Base-by-base conservation (phyloP, 2,329 filamentous ascomycete genomes). In the Arachnomyces sp. region DNA sequence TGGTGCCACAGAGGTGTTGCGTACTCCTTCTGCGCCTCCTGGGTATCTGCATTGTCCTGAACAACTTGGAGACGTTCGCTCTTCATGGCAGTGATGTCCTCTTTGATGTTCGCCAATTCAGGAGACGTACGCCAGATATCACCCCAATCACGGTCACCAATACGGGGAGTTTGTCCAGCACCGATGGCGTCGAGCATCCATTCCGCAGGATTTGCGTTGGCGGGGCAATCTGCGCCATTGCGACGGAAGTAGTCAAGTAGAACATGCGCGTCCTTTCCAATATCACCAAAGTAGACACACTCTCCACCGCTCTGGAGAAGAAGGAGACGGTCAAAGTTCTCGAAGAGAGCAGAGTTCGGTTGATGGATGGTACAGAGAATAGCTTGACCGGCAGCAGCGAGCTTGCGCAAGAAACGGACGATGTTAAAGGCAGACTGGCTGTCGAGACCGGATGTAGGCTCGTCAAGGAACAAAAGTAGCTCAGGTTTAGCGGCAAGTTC, bases 1-100 rank as follows among this genome's bases (percentile, higher is more conserved):
- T 95, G 89, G 59, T 88, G 84, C 65, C 67, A 69, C 7, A 88
- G 62, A 0, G 89, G 85, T 1, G 86, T 89, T 0, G 89, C 89
- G 52, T 84, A 95, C 62, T 95, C 87, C 52, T 75, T 79, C 48
- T 88, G 77, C 4, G 75, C 62, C 0, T 72, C 67, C 3, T 55
- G 51, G 3, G 67, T 59, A 2, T 65, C 63, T 7, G 51, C 40
- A 14, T 50, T 44, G 51, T 50, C 49, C 7, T 52, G 66, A 9
- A 71, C 69, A 38, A 69, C 68, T 12, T 68, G 57, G 3, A 68
- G 67, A 30, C 84, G 75, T 33, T 75, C 64, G 7, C 72, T 65
- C 61, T 86, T 88, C 62, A 90, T 76, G 40, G 71, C 69, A 3
- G 69, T 57, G 44, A 92, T 88, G 5, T 77, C 73, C 43, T 75